A percentile compares a stretch with the other conserved stretches of the same genome.
Evolutionary conservation across 1,284 basidiomycete species (phyloP).

Genomic region (Gomphus sp.): DNA sequence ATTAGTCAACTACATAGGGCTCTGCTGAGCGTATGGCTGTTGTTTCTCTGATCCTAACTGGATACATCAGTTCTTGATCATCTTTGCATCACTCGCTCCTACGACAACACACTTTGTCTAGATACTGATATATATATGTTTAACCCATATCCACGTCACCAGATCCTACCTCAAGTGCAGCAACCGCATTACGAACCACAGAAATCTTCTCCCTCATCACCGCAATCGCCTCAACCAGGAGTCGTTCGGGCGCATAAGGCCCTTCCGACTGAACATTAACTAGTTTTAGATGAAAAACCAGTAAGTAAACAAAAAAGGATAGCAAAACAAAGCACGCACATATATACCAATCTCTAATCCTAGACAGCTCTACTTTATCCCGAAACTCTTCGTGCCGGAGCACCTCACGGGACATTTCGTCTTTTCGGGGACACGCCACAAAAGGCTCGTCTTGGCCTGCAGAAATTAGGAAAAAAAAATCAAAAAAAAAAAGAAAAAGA

Average conservation of each 20-base stretch:
- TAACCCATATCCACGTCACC: constrained; percentile 2
- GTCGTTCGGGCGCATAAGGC: constrained; percentile 74
- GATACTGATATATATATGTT: background rate
- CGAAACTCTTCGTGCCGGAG: constrained; percentile 89
- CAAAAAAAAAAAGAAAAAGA: background rate
- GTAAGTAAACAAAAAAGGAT: background rate
- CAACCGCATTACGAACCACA: constrained; percentile 47
- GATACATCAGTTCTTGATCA: too few relatives aligned
- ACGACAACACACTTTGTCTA: too few relatives aligned
- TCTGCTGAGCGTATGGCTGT: too few relatives aligned
- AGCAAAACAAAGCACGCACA: constrained; percentile 42
- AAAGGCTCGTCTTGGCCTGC: constrained; percentile 48
- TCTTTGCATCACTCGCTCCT: too few relatives aligned
- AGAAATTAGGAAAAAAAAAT: background rate
- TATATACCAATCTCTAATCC: constrained; percentile 91
- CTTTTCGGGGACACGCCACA: constrained; percentile 59
- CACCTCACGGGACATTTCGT: constrained; percentile 91
- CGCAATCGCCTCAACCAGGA: constrained; percentile 77
- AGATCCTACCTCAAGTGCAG: constrained; percentile 21
- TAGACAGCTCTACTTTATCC: constrained; percentile 74
- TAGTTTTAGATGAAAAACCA: constrained; percentile 30
- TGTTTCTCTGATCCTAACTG: too few relatives aligned
- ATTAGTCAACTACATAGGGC: too few relatives aligned
- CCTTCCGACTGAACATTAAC: constrained; percentile 90
- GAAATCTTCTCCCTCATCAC: constrained; percentile 81